Percentiles rank a stretch among this genome's conserved stretches.
Evolutionary conservation across 371 early-diverging fungal species (phyloP).

Genomic region (Mucor mucedo): DNA sequence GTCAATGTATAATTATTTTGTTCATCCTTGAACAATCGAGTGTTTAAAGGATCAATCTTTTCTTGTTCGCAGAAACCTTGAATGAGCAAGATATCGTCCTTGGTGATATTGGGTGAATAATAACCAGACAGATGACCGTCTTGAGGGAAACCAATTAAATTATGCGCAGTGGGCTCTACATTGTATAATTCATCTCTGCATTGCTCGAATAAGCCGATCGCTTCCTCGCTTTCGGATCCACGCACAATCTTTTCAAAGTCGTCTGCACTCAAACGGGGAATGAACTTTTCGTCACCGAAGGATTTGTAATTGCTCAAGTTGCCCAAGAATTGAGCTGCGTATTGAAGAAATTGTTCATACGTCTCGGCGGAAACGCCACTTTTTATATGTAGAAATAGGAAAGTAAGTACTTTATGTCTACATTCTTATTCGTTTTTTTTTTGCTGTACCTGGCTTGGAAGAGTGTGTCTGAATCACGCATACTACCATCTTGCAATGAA

Average conservation of each 20-base stretch:
- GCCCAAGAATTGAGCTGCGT: constrained; percentile 55
- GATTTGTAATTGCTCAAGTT: constrained; percentile 65
- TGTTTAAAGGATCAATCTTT: constrained; percentile 44
- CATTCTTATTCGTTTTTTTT: neutral
- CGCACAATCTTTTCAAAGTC: constrained; percentile 49
- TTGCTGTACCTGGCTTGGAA: constrained; percentile 33
- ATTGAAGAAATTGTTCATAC: constrained; percentile 62
- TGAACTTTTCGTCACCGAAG: constrained; percentile 71
- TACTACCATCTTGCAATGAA: constrained; percentile 23
- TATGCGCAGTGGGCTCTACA: constrained; percentile 41
- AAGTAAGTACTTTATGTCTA: neutral
- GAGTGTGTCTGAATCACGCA: constrained; percentile 34
- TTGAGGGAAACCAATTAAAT: constrained; percentile 62
- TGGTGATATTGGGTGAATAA: constrained; percentile 54
- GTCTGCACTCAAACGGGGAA: constrained; percentile 52
- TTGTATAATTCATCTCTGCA: constrained; percentile 44
- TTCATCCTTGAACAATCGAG: constrained; percentile 51
- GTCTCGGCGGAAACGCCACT: constrained; percentile 51
- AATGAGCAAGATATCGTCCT: constrained; percentile 58
- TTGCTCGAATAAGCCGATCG: constrained; percentile 36
- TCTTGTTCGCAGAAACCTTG: constrained; percentile 51
- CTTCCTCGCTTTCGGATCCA: constrained; percentile 31
- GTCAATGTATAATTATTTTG: constrained; percentile 33
- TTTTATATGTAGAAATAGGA: constrained; percentile 4
- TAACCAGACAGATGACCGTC: constrained; percentile 67